Evolutionary conservation across 2,329 filamentous ascomycete genomes (phyloP), one percentile per base, ranked within the genome.

Genomic region (Daldinia sp.): DNA sequence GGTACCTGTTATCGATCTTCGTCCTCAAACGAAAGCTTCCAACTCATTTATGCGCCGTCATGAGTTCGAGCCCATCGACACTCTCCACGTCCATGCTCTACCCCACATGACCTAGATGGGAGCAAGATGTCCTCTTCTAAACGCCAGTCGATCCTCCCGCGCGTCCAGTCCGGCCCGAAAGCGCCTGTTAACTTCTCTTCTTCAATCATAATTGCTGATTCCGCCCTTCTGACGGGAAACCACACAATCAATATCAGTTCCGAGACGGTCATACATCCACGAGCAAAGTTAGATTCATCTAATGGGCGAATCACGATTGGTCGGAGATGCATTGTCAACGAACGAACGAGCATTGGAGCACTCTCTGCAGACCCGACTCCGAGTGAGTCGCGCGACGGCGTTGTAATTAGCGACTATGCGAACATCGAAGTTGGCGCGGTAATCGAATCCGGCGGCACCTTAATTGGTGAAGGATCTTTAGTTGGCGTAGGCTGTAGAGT

Each of bases 241-340:
- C 87, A 97, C 78, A 90, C 89, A 1, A 93, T 99, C 70, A 90
- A 89, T 50, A 89, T 98, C 70, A 90, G 90, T 63, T 86, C 92
- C 26, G 90, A 93, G 76, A 90, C 89, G 3, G 88, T 98, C 6
- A 82, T 99, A n/a, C 95, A 98, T 76, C 94, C 96, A 0, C 92
- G 94, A 55, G 88, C 90, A 15, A 89, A 90, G 69, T 87, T 98
- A 63, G 92, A 94, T 75, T 91, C 95, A 7, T 89, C 89, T 64
- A 86, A 91, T 58, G 93, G 93, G 4, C 90, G 93, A 48, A 89
- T 98, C 72, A 89, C 90, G 30, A 88, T 97, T 67, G 94, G 94
- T 28, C 89, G 93, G 65, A 89, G 91, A 59, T 96, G 92, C 74
- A 92, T 97, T 51, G 85, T 98, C 48, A 89, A 92, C 73, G 96